Evolutionary conservation across 2,329 filamentous ascomycete species (phyloP).

Genomic region (Ophiostoma montium): DNA sequence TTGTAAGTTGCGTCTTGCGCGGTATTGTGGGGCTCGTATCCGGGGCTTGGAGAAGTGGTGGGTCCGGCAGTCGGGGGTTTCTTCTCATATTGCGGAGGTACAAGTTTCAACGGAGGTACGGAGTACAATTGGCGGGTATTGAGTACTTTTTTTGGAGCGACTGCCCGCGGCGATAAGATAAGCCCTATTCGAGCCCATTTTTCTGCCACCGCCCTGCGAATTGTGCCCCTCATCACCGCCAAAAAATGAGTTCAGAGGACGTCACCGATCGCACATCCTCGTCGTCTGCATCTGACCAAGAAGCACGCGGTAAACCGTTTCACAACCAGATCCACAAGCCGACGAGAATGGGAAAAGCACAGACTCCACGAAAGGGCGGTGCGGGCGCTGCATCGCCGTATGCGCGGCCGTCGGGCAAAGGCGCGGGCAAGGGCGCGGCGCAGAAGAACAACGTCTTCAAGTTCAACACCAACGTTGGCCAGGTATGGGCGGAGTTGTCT

Average conservation of each 20-base stretch:
- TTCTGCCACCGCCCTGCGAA: constrained; percentile 5
- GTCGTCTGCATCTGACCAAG: background rate
- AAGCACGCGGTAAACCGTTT: background rate
- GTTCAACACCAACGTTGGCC: constrained; percentile 81
- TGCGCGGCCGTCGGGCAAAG: constrained; percentile 14
- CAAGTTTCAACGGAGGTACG: too few species aligned
- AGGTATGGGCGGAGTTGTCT: constrained; percentile 16
- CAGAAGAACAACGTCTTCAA: constrained; percentile 78
- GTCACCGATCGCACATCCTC: background rate
- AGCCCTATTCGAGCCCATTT: background rate
- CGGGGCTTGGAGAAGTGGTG: too few species aligned
- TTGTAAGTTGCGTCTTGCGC: too few species aligned
- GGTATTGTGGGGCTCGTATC: too few species aligned
- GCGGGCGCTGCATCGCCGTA: constrained; percentile 21
- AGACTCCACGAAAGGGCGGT: constrained; percentile 23
- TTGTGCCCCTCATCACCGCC: constrained; percentile 14
- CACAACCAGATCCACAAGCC: background rate
- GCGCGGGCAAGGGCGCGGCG: constrained; percentile 7
- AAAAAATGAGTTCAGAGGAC: constrained; percentile 8
- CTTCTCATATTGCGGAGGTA: too few species aligned
- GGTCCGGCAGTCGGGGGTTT: too few species aligned
- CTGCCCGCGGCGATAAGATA: constrained; percentile 5
- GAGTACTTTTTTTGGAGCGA: too few species aligned
- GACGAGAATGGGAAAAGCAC: constrained; percentile 26
- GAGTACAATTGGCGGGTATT: too few species aligned